Evolutionary conservation across 2,329 filamentous ascomycete genomes (phyloP), one percentile per base, ranked within the genome.

Genomic region (Spiromastix sp.): DNA sequence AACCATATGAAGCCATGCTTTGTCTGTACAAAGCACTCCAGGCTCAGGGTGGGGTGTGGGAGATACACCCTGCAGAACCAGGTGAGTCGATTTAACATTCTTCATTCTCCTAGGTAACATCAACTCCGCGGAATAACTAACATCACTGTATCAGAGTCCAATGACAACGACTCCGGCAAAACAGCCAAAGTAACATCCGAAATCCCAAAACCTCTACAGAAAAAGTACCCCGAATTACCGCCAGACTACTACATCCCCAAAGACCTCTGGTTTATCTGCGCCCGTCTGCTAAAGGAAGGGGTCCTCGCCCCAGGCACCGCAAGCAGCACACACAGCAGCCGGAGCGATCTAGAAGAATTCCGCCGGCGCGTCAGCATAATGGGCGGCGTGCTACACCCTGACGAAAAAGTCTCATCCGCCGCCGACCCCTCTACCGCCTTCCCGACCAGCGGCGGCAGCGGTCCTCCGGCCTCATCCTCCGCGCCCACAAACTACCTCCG

Each of bases 181-280:
- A 57, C 55, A 17, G 46, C 48, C 5, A 41, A 45, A 10, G 45
- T 47, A 20, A 50, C 56, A 5, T 44, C 49, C 4, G 59, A 63
- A 26, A 47, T 61, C 11, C 52, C 61, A 16, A 48, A 43, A 17
- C 52, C 60, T 8, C 43, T 67, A 17, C 63, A 67, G 47, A 54
- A 45, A 38, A 63, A 62, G 45, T 66, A 65, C 35, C 56, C 60
- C 5, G 57, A 63, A 26, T 42, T 67, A 4, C 57, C 57, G 12
- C 50, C 70, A 47, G 74, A 81, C 41, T 94, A 94, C 58, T 79
- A 77, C 45, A 72, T 96, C n/a, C 86, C 87, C 0, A 85, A 85
- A 39, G 89, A 96, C 51, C 85, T 87, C 8, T 96, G 87, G 87
- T 84, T 93, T 43, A 93, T 96, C 53, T 79, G 83, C 42, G 85